phyloP scores from a whole-genome alignment of 768 basidiomycete genomes.

The Sutorius australiensis region DNA sequence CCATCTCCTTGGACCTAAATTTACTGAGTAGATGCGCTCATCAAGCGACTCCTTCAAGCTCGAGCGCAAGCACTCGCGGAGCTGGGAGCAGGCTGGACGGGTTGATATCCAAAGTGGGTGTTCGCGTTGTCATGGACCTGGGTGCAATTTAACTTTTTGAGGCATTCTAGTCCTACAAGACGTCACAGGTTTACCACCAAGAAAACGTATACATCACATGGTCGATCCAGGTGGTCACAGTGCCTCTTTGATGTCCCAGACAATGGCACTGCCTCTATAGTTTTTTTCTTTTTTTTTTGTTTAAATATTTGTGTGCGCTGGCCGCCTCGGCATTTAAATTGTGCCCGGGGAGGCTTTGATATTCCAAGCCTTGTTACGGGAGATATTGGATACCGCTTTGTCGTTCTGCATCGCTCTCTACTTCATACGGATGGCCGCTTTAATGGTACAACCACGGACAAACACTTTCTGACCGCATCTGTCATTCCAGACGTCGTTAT shows the following conservation, averaged over 20 bases:
- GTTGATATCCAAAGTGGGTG: conserved; percentile 32
- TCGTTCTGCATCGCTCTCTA: conserved; percentile 4
- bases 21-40: conserved; percentile 35
- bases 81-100: conserved; percentile 52
- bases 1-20: conserved; percentile 23
- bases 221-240: conserved; percentile 51
- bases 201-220: conserved; percentile 67
- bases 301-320: conserved; percentile 13
- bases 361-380: conserved; percentile 7
- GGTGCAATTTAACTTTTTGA: conserved; percentile 9
- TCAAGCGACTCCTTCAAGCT: conserved; percentile 38
- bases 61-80: conserved; percentile 57
- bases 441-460: conserved; percentile 16
- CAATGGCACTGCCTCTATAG: conserved; percentile 54
- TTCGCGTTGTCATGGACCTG: conserved; percentile 8
- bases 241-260: conserved; percentile 51
- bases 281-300: not conserved
- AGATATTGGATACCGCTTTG: conserved; percentile 10
- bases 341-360: conserved; percentile 17
- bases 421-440: conserved; percentile 17
- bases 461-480: conserved; percentile 4
- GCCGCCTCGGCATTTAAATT: conserved; percentile 22
- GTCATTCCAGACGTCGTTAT: conserved; percentile 5
- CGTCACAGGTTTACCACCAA: conserved; percentile 47
- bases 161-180: conserved; percentile 38